phyloP scores from a whole-genome alignment of 2,329 filamentous ascomycete genomes.

The Aspergillus fijiensis region DNA sequence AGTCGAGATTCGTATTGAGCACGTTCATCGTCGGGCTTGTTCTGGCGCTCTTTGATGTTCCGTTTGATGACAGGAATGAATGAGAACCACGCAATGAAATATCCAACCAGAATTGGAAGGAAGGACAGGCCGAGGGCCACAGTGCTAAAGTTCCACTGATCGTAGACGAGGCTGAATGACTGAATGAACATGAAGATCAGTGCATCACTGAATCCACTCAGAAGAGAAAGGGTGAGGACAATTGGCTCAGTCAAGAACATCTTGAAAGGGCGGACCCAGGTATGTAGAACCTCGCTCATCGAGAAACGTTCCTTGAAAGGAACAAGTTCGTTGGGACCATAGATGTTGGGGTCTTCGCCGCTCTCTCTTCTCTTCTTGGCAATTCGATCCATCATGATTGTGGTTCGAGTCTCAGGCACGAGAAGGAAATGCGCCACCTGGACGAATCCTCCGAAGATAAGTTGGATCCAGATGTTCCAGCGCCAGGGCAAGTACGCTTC shows the following conservation, averaged over 20 bases:
- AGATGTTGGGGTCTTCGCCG: constrained; percentile 60
- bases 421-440: constrained; percentile 66
- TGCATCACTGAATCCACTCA: constrained; percentile 64
- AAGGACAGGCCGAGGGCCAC: constrained; percentile 54
- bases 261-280: constrained; percentile 62
- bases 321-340: constrained; percentile 69
- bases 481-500: constrained; percentile 67
- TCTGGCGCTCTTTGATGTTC: constrained; percentile 46
- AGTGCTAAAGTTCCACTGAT: constrained; percentile 58
- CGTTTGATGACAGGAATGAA: constrained; percentile 58
- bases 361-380: constrained; percentile 70
- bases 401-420: constrained; percentile 76
- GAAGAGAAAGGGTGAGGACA: constrained; percentile 59
- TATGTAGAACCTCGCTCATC: constrained; percentile 55
- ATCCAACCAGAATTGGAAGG: constrained; percentile 58
- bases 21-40: constrained; percentile 49
- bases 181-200: constrained; percentile 68
- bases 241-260: constrained; percentile 68
- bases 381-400: constrained; percentile 74
- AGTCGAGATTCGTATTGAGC: constrained; percentile 67
- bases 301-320: constrained; percentile 61
- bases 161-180: constrained; percentile 60
- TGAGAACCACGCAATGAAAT: constrained; percentile 58
- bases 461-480: constrained; percentile 82
- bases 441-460: constrained; percentile 71